A percentile compares a stretch with the other conserved stretches of the same genome.
These are phyloP conservation scores for Apiotrichum sp. DNA, from an alignment of 1,284 basidiomycete genomes.

Conservation along the genomic window DNA sequence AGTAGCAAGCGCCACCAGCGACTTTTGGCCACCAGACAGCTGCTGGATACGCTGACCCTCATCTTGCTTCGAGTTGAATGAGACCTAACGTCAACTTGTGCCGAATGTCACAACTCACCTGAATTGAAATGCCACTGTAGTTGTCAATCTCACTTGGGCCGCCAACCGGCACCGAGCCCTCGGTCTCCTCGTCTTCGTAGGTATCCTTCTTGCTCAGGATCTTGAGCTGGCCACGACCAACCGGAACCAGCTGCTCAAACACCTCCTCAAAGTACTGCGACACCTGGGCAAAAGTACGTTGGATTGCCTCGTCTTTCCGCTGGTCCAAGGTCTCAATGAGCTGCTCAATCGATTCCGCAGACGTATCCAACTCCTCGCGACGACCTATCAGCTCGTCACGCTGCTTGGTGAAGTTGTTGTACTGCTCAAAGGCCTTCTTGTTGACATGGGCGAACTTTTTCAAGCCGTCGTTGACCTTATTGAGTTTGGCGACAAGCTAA, in stretches of 20 bases:
- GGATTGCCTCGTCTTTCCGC: slow-evolving; percentile 96
- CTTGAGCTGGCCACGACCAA: slow-evolving; percentile 80
- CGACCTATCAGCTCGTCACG: slow-evolving; percentile 82
- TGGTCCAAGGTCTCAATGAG: slow-evolving; percentile 94
- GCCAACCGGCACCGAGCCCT: slow-evolving; percentile 37
- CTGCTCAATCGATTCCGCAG: slow-evolving; percentile 82
- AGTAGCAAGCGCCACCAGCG: slow-evolving; percentile 88
- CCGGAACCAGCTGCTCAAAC: slow-evolving; percentile 94
- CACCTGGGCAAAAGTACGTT: slow-evolving; percentile 96
- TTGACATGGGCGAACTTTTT: slow-evolving; percentile 98
- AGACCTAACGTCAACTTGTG: slow-evolving; percentile 37
- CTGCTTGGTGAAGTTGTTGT: slow-evolving; percentile 95
- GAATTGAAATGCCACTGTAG: slow-evolving; percentile 95
- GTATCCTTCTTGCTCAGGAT: slow-evolving; percentile 79
- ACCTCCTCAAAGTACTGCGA: slow-evolving; percentile 95
- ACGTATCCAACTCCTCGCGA: slow-evolving; percentile 82
- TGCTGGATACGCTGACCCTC: slow-evolving; percentile 95
- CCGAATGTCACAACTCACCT: slow-evolving; percentile 53
- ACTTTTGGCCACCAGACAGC: slow-evolving; percentile 95
- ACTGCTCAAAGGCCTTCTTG: slow-evolving; percentile 99
- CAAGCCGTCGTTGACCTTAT: slow-evolving; percentile 80
- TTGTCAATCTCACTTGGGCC: slow-evolving; percentile 76
- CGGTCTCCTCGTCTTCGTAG: slow-evolving; percentile 43
- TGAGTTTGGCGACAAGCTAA: slow-evolving; percentile 83
- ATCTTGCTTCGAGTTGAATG: slow-evolving; percentile 96